phyloP scores from a whole-genome alignment of 352 stramenopile genomes.

The Phytopythium ostracodes region DNA sequence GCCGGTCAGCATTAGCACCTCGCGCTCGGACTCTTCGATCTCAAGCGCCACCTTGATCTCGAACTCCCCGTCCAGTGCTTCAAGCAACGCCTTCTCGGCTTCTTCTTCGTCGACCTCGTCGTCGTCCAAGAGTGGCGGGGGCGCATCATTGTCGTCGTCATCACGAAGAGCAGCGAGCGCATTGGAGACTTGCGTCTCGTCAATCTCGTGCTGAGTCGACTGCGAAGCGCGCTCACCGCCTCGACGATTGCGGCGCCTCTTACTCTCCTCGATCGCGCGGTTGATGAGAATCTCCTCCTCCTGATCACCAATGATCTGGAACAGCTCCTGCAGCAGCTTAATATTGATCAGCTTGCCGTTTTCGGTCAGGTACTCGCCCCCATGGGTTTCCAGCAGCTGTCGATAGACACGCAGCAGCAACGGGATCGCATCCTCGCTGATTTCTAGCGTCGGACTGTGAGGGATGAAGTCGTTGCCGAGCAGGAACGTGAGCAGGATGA shows the following conservation, averaged over 20 bases:
- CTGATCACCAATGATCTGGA: constrained; percentile 89
- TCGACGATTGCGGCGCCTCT: constrained; percentile 27
- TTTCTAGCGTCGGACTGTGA: constrained; percentile 98
- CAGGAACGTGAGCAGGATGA: constrained; percentile 99
- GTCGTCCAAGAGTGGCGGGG: constrained; percentile 32
- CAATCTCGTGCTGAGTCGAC: constrained; percentile 36
- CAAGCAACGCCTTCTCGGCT: constrained; percentile 47
- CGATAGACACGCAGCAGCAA: constrained; percentile 92
- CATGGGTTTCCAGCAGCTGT: constrained; percentile 76
- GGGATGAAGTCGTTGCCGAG: constrained; percentile 99
- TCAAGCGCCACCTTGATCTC: constrained; percentile 41
- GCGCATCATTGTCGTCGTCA: constrained; percentile 33
- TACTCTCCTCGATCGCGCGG: constrained; percentile 53
- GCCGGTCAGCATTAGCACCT: constrained; percentile 54
- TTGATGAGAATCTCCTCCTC: constrained; percentile 94
- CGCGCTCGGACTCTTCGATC: constrained; percentile 31
- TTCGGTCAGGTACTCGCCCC: constrained; percentile 92
- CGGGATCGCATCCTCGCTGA: constrained; percentile 97
- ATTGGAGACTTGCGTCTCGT: constrained; percentile 40
- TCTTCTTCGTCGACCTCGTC: constrained; percentile 49
- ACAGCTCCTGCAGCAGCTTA: constrained; percentile 89
- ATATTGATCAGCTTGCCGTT: constrained; percentile 89
- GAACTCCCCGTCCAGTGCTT: constrained; percentile 53
- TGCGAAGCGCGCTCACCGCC: constrained; percentile 19
- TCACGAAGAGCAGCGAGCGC: constrained; percentile 42